Evolutionary conservation across 2,329 filamentous ascomycete species (phyloP), one percentile per base, ranked within the genome.

Genomic region (Colletotrichum lindemuthianum): DNA sequence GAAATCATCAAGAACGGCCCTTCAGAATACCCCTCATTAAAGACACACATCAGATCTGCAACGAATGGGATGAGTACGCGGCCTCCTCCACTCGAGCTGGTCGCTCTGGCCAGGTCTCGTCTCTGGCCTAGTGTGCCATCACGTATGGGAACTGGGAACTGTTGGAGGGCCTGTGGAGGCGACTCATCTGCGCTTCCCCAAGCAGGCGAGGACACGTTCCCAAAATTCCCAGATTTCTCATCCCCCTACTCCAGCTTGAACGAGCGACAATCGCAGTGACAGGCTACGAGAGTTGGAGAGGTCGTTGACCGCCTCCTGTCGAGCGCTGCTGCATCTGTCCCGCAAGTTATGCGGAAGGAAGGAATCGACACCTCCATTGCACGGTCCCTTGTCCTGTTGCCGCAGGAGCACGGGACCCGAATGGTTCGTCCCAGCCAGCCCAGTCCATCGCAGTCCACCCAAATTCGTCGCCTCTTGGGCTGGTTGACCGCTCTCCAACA

Each of bases 201-300:
- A 64, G 50, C 10, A 50, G 37, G 60, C 51, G 57, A 65, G 61
- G 61, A 65, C 61, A 65, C 61, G 61, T 65, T 65, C 61, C 56
- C 44, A 39, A 33, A 51, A 49, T 53, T 52, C 55, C 49, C 37
- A n/a, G 13, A 53, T 54, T 59, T 59, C 32, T 24, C 36, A n/a
- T 16, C n/a, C 48, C 48, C 48, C 8, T 45, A 11, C 9, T 40
- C 16, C 34, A 43, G 37, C 9, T 9, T 40, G 9, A 40, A 10
- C 37, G 9, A 40, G 8, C 40, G 13, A 13, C 11, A 41, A 11
- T 41, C 8, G 41, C 41, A 43, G 41, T 43, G 41, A 43, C 41
- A 43, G 41, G 15, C 41, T 15, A 15, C 41, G 13, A 43, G 10
- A 15, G 41, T n/a, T 8, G 41, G 41, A 15, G 15, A n/a, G 13